Base-by-base conservation (phyloP, 1,139 yeast species). In the Kodamaea sp. region DNA sequence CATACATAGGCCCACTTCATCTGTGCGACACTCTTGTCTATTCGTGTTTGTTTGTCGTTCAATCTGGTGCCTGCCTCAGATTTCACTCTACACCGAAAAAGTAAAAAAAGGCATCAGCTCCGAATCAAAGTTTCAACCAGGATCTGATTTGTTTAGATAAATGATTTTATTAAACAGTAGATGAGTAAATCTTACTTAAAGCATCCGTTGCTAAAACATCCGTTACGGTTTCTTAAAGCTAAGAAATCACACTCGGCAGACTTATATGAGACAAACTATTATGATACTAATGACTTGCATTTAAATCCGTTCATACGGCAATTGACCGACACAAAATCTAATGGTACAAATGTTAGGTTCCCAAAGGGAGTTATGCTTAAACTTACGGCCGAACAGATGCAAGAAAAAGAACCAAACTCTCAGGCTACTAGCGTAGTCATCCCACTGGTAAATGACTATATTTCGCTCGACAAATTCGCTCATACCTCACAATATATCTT, bases 131-230 rank as follows among this genome's bases (percentile, higher is more conserved):
- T 27, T 15, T 15, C 20, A 15, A 15, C 20, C 20, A 15, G 3
- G 4, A 15, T 15, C 4, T 15, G 20, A 15, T 4, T 15, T 15
- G 20, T 15, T 15, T 15, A 15, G 20, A 15, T 15, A 15, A 15
- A 27, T 15, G 30, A 11, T 11, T 8, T 27, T 15, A 8, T 15
- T 27, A 27, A 27, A 27, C n/a, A 11, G 8, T 31, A 25, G 20
- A 35, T 24, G 33, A 24, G 24, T 11, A 27, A 24, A 32, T 11
- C 32, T n/a, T 47, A 45, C 34, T 35, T 38, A 20, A 47, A 50
- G 22, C 65, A 61, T 39, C 65, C 66, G 3, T 28, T 60, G 24
- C 37, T 62, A 12, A 41, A 40, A n/a, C 56, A 55, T 34, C 67
- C 67, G 2, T 43, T 44, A n/a, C 45, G 48, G 30, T 58, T 62